Evolutionary conservation across 1,139 yeast species (phyloP).

Genomic region (Scheffersomyces titani): DNA sequence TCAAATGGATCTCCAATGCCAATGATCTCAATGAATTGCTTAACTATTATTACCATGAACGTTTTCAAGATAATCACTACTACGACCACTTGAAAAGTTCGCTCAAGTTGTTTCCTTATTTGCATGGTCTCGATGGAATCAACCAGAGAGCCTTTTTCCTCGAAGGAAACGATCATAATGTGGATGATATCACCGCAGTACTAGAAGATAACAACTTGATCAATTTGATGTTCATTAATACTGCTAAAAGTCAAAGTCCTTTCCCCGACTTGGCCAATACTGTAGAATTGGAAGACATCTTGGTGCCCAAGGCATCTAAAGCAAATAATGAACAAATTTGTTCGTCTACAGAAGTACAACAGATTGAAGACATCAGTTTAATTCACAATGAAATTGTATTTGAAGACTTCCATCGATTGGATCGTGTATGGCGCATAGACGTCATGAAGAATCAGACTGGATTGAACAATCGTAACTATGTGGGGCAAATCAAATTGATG

Average conservation of each 20-base stretch:
- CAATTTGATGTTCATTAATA: slow-evolving; percentile 21
- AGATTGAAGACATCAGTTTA: slow-evolving; percentile 4
- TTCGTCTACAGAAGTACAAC: slow-evolving; percentile 1
- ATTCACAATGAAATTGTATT: slow-evolving; percentile 7
- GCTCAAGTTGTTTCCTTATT: slow-evolving; percentile 33
- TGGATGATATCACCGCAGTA: neutral
- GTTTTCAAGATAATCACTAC: slow-evolving; percentile 1
- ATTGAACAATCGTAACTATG: slow-evolving; percentile 34
- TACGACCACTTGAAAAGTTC: slow-evolving; percentile 1
- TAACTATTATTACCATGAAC: slow-evolving; percentile 24
- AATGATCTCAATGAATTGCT: slow-evolving; percentile 22
- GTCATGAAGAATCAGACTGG: slow-evolving; percentile 9
- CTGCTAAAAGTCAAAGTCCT: slow-evolving; percentile 6
- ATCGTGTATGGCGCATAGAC: slow-evolving; percentile 7
- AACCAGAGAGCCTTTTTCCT: slow-evolving; percentile 31
- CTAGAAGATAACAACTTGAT: slow-evolving; percentile 10
- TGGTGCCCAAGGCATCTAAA: slow-evolving; percentile 9
- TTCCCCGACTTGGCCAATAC: slow-evolving; percentile 21
- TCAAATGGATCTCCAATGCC: slow-evolving; percentile 13
- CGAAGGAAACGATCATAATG: slow-evolving; percentile 5
- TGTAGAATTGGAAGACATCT: slow-evolving; percentile 20
- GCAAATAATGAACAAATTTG: slow-evolving; percentile 4
- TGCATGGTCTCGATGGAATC: slow-evolving; percentile 33
- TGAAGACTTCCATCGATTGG: slow-evolving; percentile 11
- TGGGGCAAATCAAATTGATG: slow-evolving; percentile 31